Evolutionary conservation across 2,329 filamentous ascomycete genomes (phyloP), one percentile per base, ranked within the genome.

Genomic region (Colletotrichum euphorbiae): DNA sequence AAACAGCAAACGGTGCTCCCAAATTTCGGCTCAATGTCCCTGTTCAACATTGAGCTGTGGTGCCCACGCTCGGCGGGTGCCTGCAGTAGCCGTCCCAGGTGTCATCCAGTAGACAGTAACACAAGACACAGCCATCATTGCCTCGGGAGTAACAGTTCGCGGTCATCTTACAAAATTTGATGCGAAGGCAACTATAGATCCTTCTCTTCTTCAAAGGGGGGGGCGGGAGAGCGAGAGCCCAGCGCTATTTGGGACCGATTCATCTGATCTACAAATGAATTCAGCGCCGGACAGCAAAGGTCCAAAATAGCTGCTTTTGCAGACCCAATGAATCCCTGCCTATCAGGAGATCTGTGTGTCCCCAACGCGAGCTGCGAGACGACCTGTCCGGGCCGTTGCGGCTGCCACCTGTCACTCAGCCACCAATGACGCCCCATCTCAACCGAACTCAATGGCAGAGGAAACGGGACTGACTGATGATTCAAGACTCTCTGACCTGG

Each of bases 61-160:
- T 38, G 38, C 5, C 43, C 9, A 40, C 42, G 21, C 15, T 58
- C 6, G 3, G 7, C 64, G 67, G 67, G 43, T 33, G n/a, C 58
- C 42, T 69, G 64, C 67, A 68, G 51, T 43, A 21, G 40, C 31
- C 17, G 45, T 40, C 43, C 21, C 31, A 45, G 42, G 24, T 67
- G 42, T 8, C 57, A 42, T 45, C n/a, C 48, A 36, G 28, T 24
- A 28, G 36, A 17, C 3, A 38, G 36, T 19, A 5, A 31, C 3
- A 11, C 9, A 11, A 12, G 28, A 52, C n/a, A 52, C 48, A 7
- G 48, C 48, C 17, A 12, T 2, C 48, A 19, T n/a, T 12, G 36
- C 13, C 36, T 12, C 6, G 15, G 36, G 19, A 40, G 7, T 5
- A n/a, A 17, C 24, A 2, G 28, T 2, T 4, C 17, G 11, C 33